These are phyloP conservation scores for Paulownia fortunei DNA, from an alignment of 257 asterid species.

Conservation along the genomic window DNA sequence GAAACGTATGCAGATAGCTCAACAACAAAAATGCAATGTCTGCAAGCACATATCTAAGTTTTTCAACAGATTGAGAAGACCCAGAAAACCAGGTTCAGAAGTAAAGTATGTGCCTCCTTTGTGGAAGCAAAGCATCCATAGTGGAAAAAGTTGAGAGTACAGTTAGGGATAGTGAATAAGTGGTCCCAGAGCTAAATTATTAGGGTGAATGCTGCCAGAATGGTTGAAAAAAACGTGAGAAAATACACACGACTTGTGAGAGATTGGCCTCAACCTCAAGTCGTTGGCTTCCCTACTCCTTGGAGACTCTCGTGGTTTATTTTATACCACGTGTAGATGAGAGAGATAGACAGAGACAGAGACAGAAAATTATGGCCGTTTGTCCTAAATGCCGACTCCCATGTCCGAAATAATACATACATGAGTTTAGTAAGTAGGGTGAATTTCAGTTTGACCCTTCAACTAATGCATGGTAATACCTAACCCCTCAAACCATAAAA, in stretches of 20 bases:
- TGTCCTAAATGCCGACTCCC: too few relatives aligned
- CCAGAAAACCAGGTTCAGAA: not conserved
- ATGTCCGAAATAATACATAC: too few relatives aligned
- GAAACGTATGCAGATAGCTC: not conserved
- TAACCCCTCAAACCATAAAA: too few relatives aligned
- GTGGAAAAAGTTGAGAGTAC: not conserved
- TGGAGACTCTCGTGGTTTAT: not conserved
- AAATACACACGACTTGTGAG: not conserved
- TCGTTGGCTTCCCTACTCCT: not conserved
- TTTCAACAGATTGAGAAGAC: not conserved
- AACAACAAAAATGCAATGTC: not conserved
- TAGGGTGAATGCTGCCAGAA: not conserved
- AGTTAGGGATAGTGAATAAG: not conserved
- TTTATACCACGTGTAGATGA: not conserved
- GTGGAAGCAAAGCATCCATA: constrained; percentile 6
- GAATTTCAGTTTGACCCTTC: too few relatives aligned
- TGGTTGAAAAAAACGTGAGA: not conserved
- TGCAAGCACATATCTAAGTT: not conserved
- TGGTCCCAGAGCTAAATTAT: not conserved
- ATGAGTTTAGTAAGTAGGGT: too few relatives aligned
- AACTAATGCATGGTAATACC: too few relatives aligned
- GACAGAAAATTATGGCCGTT: too few relatives aligned
- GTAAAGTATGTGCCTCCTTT: not conserved
- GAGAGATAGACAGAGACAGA: not conserved
- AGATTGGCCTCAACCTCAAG: not conserved